Conservation (phyloP, 805 yeast genomes). For the Sporopachydermia quercuum region DNA sequence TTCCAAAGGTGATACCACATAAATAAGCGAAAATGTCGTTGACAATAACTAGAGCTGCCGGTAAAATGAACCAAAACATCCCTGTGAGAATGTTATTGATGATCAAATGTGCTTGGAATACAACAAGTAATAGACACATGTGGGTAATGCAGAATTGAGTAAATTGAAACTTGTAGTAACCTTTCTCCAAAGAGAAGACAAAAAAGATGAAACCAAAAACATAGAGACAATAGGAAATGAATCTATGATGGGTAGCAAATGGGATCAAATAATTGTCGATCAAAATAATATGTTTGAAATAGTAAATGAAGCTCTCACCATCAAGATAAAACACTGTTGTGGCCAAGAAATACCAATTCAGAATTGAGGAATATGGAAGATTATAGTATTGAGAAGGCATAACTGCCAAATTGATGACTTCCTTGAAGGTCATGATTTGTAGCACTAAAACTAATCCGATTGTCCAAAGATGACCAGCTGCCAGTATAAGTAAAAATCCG, state of each 20-base stretch:
- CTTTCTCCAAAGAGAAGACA: constrained; percentile 79
- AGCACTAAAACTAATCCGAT: constrained; percentile 55
- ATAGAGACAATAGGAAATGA: constrained; percentile 71
- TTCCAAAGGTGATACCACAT: constrained; percentile 94
- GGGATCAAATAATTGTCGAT: constrained; percentile 39
- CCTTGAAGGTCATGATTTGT: constrained; percentile 78
- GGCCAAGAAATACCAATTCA: constrained; percentile 84
- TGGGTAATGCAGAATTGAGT: constrained; percentile 89
- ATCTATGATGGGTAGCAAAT: constrained; percentile 64
- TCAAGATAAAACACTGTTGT: constrained; percentile 84
- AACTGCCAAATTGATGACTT: constrained; percentile 75
- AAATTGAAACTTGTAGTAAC: constrained; percentile 82
- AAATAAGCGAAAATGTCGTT: constrained; percentile 94
- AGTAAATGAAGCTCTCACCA: constrained; percentile 66
- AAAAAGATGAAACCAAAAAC: constrained; percentile 81
- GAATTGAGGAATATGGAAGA: constrained; percentile 64
- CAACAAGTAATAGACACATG: constrained; percentile 80
- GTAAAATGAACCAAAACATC: constrained; percentile 85
- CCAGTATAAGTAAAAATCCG: constrained; percentile 51
- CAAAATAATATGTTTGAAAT: constrained; percentile 39
- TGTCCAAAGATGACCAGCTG: constrained; percentile 77
- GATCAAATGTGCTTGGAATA: constrained; percentile 87
- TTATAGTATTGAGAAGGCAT: constrained; percentile 69
- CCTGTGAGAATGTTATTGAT: constrained; percentile 83
- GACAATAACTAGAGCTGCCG: constrained; percentile 80